Base-by-base conservation (phyloP, 2,329 filamentous ascomycete species). In the Lasiodiplodia theobromae region DNA sequence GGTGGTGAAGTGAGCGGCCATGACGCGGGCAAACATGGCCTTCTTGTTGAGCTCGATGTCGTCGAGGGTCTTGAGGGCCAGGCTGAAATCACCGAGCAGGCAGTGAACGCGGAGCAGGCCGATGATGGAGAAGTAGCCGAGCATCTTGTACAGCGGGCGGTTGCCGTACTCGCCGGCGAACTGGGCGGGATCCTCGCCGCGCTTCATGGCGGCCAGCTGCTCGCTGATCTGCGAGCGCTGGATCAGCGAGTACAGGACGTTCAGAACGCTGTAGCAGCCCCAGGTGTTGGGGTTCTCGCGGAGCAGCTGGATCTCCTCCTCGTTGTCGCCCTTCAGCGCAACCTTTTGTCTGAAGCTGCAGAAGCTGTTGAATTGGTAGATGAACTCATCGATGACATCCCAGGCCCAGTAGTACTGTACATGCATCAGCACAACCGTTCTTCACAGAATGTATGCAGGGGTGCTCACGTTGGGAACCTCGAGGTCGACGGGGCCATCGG, bases 41-140 rank as follows among this genome's bases (percentile, higher is more conserved):
- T 98, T 98, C 88, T 99, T 99, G 88, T 98, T 99, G 77, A 99
- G 90, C 88, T 99, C 96, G 78, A 99, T 98, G 81, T 98, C 95
- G 81, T 99, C 96, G 73, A 99, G 92, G 44, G 96, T 99, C 89
- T 98, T 99, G 78, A 99, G 89, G 63, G 96, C 96, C 71, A 99
- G 89, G 84, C 93, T 97, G 85, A 99, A 99, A 85, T 99, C 96
- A 75, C 96, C 96, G 66, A 99, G 88, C 77, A 99, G 86, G 83
- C 92, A 96, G 88, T 99, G 96, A 72, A 99, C 96, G 62, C 96
- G 91, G 75, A 99, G 88, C 70, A 99, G 89, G 69, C 96, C 96
- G 78, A 99, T 97, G 84, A 99, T 97, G 81, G 95, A 97, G 85
- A 99, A 99, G 85, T 99, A 99, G 71, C 96, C 96, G 74, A 99